Percentiles rank a stretch among this genome's conserved stretches.
Evolutionary conservation across 139 green algal species (phyloP).

Genomic region (Auxenochlorella pyrenoidosa): DNA sequence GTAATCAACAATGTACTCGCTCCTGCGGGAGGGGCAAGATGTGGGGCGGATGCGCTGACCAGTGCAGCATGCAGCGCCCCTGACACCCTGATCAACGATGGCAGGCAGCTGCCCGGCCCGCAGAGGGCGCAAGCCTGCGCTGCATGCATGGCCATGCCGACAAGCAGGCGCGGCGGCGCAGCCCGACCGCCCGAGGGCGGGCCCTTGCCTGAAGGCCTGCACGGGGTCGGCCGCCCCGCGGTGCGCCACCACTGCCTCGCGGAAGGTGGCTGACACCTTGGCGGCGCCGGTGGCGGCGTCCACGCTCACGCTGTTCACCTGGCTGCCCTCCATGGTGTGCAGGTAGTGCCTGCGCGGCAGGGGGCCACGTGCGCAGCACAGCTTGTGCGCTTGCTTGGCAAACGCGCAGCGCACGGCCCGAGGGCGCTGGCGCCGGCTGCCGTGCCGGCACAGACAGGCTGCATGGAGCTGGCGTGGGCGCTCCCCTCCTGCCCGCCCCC

Average conservation of each 20-base stretch:
- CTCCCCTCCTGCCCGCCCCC: neutral
- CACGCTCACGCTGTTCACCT: slow-evolving; percentile 26
- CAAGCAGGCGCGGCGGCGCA: too few species aligned
- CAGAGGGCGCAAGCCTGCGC: too few species aligned
- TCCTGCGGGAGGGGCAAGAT: neutral
- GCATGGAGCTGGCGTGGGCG: neutral
- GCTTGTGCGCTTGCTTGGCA: too few species aligned
- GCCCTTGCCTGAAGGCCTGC: slow-evolving; percentile 22
- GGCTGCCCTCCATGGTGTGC: slow-evolving; percentile 37
- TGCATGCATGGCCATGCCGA: too few species aligned
- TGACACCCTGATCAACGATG: neutral
- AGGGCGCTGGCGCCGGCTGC: neutral
- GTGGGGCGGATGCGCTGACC: too few species aligned
- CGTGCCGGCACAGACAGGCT: neutral
- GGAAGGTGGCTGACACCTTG: slow-evolving; percentile 26
- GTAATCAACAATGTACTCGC: slow-evolving; percentile 42
- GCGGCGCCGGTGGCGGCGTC: neutral
- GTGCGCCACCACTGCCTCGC: slow-evolving; percentile 36
- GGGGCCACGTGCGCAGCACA: neutral
- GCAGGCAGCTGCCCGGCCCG: too few species aligned
- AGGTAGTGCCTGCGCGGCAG: slow-evolving; percentile 34
- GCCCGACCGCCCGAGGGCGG: too few species aligned
- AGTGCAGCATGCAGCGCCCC: too few species aligned
- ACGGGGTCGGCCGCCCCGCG: neutral
- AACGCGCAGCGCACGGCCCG: too few species aligned